phyloP scores from a whole-genome alignment of 2,329 filamentous ascomycete species.

The Knoxdaviesia capensis region DNA sequence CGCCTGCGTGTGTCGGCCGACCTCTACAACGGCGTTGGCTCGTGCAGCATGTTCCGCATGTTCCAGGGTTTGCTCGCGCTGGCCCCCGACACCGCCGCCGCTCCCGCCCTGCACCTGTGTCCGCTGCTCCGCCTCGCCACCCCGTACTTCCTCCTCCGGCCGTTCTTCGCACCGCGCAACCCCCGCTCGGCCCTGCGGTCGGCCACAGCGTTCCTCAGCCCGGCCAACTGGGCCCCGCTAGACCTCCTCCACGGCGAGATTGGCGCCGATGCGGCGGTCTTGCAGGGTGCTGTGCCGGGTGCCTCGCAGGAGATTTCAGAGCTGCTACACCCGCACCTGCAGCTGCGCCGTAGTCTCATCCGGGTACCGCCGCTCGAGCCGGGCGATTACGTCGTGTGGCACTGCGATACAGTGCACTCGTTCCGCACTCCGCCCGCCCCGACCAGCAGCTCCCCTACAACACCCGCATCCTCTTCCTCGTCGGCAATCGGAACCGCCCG shows the following conservation, averaged over 20 bases:
- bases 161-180: slow-evolving; percentile 39
- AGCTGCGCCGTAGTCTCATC: slow-evolving; percentile 47
- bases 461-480: slow-evolving; percentile 49
- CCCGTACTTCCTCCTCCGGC: slow-evolving; percentile 55
- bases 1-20: slow-evolving; percentile 45
- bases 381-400: slow-evolving; percentile 61
- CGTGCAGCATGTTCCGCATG: slow-evolving; percentile 57
- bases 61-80: slow-evolving; percentile 61
- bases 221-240: background rate
- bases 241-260: no score
- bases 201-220: background rate
- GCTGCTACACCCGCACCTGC: slow-evolving; percentile 51
- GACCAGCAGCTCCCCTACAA: slow-evolving; percentile 55
- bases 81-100: slow-evolving; percentile 35
- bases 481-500: slow-evolving; percentile 37
- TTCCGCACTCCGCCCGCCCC: slow-evolving; percentile 37
- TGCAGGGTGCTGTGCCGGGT: slow-evolving; percentile 53
- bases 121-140: slow-evolving; percentile 51
- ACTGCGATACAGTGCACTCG: slow-evolving; percentile 28
- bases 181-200: slow-evolving; percentile 6
- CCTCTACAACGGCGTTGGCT: slow-evolving; percentile 51
- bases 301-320: slow-evolving; percentile 50
- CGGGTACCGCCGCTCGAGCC: slow-evolving; percentile 47
- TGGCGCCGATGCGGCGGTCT: slow-evolving; percentile 5
- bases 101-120: slow-evolving; percentile 54